Percentiles rank a stretch among this genome's conserved stretches.
Conservation (phyloP, 2,329 filamentous ascomycete genomes). For the Pseudocercospora eumusae region DNA sequence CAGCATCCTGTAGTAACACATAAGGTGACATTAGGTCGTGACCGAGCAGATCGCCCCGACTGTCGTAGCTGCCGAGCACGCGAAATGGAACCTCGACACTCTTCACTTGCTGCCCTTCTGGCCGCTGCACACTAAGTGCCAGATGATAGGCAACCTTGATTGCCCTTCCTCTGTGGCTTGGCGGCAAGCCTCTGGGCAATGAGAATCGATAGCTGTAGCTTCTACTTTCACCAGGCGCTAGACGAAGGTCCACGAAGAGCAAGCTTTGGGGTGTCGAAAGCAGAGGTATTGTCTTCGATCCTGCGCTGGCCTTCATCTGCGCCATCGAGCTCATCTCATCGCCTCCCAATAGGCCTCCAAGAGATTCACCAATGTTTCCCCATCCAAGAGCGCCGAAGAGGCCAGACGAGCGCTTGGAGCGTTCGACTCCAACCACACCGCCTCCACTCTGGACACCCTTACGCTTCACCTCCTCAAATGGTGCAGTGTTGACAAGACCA, state of each 20-base stretch:
- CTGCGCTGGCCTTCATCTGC: constrained; percentile 87
- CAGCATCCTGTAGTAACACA: constrained; percentile 81
- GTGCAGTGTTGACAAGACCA: constrained; percentile 81
- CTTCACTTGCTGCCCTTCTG: constrained; percentile 77
- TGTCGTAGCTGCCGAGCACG: constrained; percentile 89
- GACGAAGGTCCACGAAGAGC: constrained; percentile 86
- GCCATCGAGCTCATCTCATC: constrained; percentile 90
- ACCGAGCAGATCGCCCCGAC: constrained; percentile 81
- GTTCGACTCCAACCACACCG: constrained; percentile 79
- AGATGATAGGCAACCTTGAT: constrained; percentile 93
- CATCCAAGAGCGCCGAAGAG: constrained; percentile 84
- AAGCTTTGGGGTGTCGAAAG: constrained; percentile 96
- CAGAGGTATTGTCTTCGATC: constrained; percentile 82
- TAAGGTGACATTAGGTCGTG: constrained; percentile 96
- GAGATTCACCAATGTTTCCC: constrained; percentile 81
- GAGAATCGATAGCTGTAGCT: constrained; percentile 85
- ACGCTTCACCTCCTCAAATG: constrained; percentile 93
- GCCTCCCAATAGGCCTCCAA: constrained; percentile 82
- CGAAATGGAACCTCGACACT: constrained; percentile 93
- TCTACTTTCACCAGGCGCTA: constrained; percentile 84
- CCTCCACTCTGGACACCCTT: constrained; percentile 85
- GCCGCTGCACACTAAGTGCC: constrained; percentile 86
- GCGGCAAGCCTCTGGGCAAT: constrained; percentile 84
- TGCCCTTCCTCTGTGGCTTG: constrained; percentile 84
- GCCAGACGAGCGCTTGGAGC: constrained; percentile 71